Conservation (phyloP, 331 rosid species). For the Acacia pycnantha region DNA sequence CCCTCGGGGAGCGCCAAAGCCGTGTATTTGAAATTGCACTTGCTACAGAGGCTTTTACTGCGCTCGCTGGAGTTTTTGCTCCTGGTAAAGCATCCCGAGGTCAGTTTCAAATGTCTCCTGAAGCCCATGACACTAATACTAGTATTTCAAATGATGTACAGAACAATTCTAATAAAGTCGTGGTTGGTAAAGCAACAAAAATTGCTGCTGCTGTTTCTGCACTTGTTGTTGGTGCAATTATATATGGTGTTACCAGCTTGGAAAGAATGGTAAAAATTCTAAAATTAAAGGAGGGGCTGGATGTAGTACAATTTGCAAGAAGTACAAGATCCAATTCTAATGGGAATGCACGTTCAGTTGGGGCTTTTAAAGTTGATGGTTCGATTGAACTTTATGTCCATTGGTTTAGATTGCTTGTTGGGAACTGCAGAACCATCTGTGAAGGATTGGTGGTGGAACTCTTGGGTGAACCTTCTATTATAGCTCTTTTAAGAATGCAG, state of each 20-base stretch:
- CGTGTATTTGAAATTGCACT: conserved; percentile 97
- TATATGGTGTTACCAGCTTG: conserved; percentile 84
- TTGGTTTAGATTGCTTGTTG: conserved; percentile 95
- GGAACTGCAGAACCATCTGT: conserved; percentile 81
- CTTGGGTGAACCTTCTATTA: conserved; percentile 80
- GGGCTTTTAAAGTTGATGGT: conserved; percentile 70
- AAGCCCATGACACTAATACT: conserved; percentile 59
- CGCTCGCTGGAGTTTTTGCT: conserved; percentile 69
- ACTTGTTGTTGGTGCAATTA: conserved; percentile 77
- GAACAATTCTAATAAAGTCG: conserved; percentile 48
- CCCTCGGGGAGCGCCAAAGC: conserved; percentile 97
- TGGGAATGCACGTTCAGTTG: conserved; percentile 83
- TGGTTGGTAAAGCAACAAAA: conserved; percentile 65
- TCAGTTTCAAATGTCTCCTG: conserved; percentile 84
- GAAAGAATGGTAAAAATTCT: conserved; percentile 91
- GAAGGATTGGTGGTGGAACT: conserved; percentile 93
- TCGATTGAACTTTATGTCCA: conserved; percentile 81
- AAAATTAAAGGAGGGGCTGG: conserved; percentile 87
- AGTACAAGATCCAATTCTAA: conserved; percentile 81
- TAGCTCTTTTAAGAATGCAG: conserved; percentile 95
- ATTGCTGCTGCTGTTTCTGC: conserved; percentile 92
- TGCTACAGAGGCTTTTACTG: conserved; percentile 82
- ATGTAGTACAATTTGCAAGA: conserved; percentile 79
- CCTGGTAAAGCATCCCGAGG: conserved; percentile 81
- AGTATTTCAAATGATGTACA: conserved; percentile 51